phyloP scores from a whole-genome alignment of 805 yeast genomes.

The Candida glaebosa region DNA sequence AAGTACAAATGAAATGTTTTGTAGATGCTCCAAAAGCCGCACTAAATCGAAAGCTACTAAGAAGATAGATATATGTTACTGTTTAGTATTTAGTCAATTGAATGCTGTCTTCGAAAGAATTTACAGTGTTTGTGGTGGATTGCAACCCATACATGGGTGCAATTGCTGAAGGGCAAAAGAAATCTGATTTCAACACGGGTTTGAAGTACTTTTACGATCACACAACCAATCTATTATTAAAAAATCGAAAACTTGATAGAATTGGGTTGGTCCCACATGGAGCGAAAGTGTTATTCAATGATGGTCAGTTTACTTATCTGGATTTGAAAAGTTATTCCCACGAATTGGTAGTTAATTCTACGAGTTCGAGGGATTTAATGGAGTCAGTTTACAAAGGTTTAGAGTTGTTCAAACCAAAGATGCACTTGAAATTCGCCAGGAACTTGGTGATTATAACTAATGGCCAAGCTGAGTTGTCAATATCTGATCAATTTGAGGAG shows the following conservation, averaged over 20 bases:
- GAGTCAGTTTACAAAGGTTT: slow-evolving; percentile 3
- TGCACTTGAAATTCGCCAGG: slow-evolving; percentile 28
- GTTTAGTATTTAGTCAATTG: slow-evolving; percentile 4
- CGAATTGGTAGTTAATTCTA: neutral
- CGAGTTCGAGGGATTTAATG: neutral
- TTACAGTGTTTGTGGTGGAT: slow-evolving; percentile 50
- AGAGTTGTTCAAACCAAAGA: slow-evolving; percentile 8
- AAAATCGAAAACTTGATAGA: slow-evolving; percentile 38
- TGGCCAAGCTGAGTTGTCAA: slow-evolving; percentile 9
- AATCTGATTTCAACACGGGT: slow-evolving; percentile 35
- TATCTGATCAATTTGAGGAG: slow-evolving; percentile 2
- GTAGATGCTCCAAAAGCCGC: neutral
- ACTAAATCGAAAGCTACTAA: neutral
- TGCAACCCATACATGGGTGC: slow-evolving; percentile 43
- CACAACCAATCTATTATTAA: slow-evolving; percentile 23
- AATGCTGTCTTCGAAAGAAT: slow-evolving; percentile 23
- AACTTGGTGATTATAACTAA: slow-evolving; percentile 35
- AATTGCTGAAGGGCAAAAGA: slow-evolving; percentile 32
- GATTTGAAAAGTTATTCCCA: slow-evolving; percentile 3
- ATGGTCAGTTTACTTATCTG: slow-evolving; percentile 7
- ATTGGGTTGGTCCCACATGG: slow-evolving; percentile 23
- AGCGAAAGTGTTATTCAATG: slow-evolving; percentile 5
- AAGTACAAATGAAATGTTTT: too few relatives aligned
- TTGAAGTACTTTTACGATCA: slow-evolving; percentile 40
- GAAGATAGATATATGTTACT: neutral